Evolutionary conservation across 108 stramenopile species (phyloP), one percentile per base, ranked within the genome.

Genomic region (Stephanodiscus minutulus): DNA sequence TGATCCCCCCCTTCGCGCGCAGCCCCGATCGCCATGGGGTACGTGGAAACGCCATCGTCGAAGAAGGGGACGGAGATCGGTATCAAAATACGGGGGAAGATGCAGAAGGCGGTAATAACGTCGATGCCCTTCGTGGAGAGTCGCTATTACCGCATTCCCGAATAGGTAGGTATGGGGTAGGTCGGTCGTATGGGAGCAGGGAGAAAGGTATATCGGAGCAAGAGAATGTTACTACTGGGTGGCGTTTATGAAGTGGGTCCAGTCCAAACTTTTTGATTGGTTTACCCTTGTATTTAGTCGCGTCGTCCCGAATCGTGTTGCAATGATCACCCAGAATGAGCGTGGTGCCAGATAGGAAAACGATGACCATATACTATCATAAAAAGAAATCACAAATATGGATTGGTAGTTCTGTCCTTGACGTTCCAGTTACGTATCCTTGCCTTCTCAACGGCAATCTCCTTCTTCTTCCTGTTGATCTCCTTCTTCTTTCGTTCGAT

Each of bases 21-120:
- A 58, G 59, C n/a, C 24, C 97, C 99, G n/a, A 94, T 99, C 72
- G 97, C 98, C 58, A 99, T 99, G 99, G 99, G 98, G 64, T 99
- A 98, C 73, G 96, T 99, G 46, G 88, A 84, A 28, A 93, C 90
- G 11, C 77, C 73, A 0, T 65, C 67, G 61, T 58, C 85, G 55
- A 98, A 97, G 79, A 77, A 68, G 33, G 97, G 91, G 31, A 98
- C 98, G 7, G 85, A 91, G 21, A 77, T 99, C 21, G 83, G 70
- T 60, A 28, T 98, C 20, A 90, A 91, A 70, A 93, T 98, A 61
- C 92, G 98, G 49, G 88, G 88, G 68, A 98, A 98, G 81, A 86
- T 97, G 92, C 84, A 89, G 72, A 80, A 73, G 21, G 96, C 98
- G 3, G 68, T 80, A 39, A 86, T 99, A 7, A 87, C 94, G 37